Conservation (phyloP, 306 rosid genomes). For the Prinsepia uniflora region DNA sequence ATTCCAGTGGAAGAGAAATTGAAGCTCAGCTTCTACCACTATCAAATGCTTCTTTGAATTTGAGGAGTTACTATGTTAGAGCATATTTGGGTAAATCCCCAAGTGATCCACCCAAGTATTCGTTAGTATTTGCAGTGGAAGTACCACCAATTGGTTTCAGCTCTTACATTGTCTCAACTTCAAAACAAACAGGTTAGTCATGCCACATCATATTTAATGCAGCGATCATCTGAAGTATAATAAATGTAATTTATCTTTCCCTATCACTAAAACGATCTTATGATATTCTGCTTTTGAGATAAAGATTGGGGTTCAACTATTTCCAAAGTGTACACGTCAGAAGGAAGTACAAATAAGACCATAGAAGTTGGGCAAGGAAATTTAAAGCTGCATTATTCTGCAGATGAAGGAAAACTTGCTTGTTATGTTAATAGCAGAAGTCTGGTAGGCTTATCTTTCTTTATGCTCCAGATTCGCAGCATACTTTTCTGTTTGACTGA, state of each 20-base stretch:
- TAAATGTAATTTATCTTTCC: conserved; percentile 6
- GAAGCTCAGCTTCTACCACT: conserved; percentile 75
- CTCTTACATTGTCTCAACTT: conserved; percentile 57
- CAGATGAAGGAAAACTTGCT: conserved; percentile 48
- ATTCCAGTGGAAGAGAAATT: conserved; percentile 61
- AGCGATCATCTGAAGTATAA: conserved; percentile 8
- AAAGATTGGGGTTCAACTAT: conserved; percentile 44
- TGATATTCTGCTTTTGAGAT: conserved; percentile 16
- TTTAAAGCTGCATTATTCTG: conserved; percentile 63
- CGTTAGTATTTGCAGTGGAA: conserved; percentile 68
- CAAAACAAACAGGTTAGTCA: conserved; percentile 34
- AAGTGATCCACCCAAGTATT: conserved; percentile 46
- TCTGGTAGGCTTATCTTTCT: conserved; percentile 37
- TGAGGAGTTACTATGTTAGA: conserved; percentile 45
- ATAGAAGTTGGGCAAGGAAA: conserved; percentile 63
- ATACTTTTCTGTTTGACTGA: conserved; percentile 3
- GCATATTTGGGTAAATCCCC: conserved; percentile 65
- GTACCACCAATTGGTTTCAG: conserved; percentile 91
- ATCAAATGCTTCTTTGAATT: conserved; percentile 42
- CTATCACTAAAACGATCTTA: conserved; percentile 13
- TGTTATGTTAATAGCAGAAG: conserved; percentile 50
- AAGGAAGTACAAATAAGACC: conserved; percentile 30
- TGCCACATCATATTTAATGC: background rate
- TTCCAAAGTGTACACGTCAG: conserved; percentile 29
- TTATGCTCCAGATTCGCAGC: conserved; percentile 15